Conservation (phyloP, 768 basidiomycete species). For the Mrakia blollopis region DNA sequence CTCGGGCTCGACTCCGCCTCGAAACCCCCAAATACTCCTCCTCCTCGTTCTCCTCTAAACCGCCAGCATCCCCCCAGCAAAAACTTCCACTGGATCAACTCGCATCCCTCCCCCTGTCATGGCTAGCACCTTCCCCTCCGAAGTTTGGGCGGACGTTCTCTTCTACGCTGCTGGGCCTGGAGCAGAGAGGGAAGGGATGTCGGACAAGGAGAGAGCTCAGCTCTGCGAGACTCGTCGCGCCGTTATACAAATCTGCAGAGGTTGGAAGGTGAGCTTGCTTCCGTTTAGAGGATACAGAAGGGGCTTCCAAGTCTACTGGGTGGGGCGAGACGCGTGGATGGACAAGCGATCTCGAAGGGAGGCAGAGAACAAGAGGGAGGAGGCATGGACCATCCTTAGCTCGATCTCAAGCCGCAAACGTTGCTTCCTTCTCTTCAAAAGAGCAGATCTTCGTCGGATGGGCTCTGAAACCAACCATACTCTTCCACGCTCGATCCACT, state of each 20-base stretch:
- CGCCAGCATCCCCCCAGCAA: neutral
- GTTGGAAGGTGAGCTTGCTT: slow-evolving; percentile 24
- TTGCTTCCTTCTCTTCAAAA: no score
- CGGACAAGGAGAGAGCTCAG: slow-evolving; percentile 3
- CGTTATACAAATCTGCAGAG: slow-evolving; percentile 23
- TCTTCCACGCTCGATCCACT: no score
- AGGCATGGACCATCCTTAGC: no score
- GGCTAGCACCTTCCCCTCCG: neutral
- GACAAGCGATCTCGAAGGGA: no score
- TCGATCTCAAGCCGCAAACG: no score
- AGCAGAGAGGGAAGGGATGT: slow-evolving; percentile 6
- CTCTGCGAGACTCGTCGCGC: slow-evolving; percentile 7
- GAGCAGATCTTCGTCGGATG: no score
- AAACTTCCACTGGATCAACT: neutral
- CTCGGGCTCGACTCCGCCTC: no score
- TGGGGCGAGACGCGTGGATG: no score
- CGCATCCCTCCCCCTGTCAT: neutral
- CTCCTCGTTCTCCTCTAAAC: neutral
- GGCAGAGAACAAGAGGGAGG: no score
- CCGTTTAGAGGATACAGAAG: neutral
- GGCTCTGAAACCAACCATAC: no score
- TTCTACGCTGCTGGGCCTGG: slow-evolving; percentile 19
- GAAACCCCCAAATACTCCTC: no score
- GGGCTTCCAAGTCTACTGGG: no score
- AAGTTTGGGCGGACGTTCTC: slow-evolving; percentile 13